Conservation (phyloP, 75 land plant genomes). For the Pinus taeda region DNA sequence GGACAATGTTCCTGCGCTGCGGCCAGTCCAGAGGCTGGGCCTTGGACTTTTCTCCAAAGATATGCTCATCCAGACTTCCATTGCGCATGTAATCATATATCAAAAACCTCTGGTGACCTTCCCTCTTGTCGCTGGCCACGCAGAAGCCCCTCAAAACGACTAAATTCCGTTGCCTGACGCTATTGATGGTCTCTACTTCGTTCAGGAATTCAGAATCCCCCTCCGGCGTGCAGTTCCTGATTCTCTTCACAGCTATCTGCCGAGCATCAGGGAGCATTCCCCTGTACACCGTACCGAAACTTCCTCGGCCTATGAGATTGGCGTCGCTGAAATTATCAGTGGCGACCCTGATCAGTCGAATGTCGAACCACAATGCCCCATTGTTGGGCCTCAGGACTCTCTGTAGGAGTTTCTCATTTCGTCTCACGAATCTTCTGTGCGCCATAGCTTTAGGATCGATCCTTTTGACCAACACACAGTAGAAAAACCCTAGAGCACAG, state of each 20-base stretch:
- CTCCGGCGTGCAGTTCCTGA: slow-evolving; percentile 39
- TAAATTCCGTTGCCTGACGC: slow-evolving; percentile 78
- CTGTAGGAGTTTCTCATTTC: neutral
- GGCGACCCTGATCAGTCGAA: slow-evolving; percentile 22
- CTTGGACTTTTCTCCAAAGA: slow-evolving; percentile 40
- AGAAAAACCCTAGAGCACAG: slow-evolving; percentile 2
- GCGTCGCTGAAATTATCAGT: slow-evolving; percentile 63
- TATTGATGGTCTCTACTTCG: slow-evolving; percentile 68
- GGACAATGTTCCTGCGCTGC: slow-evolving; percentile 58
- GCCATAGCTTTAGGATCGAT: neutral
- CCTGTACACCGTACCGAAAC: slow-evolving; percentile 77
- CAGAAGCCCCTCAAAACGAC: slow-evolving; percentile 69
- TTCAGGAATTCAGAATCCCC: slow-evolving; percentile 72
- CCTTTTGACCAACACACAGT: neutral
- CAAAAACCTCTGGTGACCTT: slow-evolving; percentile 62
- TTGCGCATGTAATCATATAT: slow-evolving; percentile 72
- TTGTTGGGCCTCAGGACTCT: neutral
- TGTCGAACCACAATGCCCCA: slow-evolving; percentile 3
- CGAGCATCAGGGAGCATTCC: slow-evolving; percentile 69
- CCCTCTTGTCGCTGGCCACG: slow-evolving; percentile 33
- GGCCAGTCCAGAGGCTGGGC: slow-evolving; percentile 54
- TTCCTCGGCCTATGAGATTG: slow-evolving; percentile 65
- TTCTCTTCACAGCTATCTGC: slow-evolving; percentile 75
- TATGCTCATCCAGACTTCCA: slow-evolving; percentile 61
- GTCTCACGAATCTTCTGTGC: neutral